These are phyloP conservation scores for Brassica hybrid DNA, from an alignment of 441 rosid species.

Conservation along the genomic window DNA sequence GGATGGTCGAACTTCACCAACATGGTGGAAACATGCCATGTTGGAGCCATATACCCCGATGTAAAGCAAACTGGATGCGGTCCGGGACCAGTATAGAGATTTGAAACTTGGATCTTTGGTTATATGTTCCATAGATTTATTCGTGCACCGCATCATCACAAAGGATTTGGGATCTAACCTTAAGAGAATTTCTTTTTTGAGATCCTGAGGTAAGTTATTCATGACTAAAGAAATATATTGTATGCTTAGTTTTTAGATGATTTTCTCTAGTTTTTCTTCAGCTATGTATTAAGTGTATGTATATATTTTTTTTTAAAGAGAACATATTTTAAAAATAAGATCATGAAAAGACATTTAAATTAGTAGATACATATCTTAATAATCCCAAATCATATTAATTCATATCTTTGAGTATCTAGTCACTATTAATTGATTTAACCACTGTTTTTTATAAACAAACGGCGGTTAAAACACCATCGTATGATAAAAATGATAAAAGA, in stretches of 20 bases:
- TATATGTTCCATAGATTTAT: neutral
- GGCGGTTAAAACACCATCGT: neutral
- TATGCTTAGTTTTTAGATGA: neutral
- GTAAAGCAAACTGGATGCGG: slow-evolving; percentile 22
- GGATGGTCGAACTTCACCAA: neutral
- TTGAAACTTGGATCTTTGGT: neutral
- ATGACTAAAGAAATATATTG: slow-evolving; percentile 2
- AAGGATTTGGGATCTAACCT: slow-evolving; percentile 7
- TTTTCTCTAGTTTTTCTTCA: neutral
- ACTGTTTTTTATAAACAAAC: neutral
- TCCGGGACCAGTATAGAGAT: slow-evolving; percentile 14
- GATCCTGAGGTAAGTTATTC: neutral
- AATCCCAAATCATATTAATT: neutral
- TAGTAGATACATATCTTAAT: neutral
- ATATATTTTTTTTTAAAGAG: neutral
- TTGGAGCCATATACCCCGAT: neutral
- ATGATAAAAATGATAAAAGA: neutral
- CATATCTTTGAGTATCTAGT: neutral
- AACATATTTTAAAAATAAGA: neutral
- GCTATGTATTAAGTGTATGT: neutral
- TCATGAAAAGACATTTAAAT: neutral
- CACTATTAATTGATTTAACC: neutral
- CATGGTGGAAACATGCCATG: neutral
- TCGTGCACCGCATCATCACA: slow-evolving; percentile 2
- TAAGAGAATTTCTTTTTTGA: slow-evolving; percentile 15